phyloP scores from a whole-genome alignment of 768 basidiomycete species.

The Boletus reticulatus region DNA sequence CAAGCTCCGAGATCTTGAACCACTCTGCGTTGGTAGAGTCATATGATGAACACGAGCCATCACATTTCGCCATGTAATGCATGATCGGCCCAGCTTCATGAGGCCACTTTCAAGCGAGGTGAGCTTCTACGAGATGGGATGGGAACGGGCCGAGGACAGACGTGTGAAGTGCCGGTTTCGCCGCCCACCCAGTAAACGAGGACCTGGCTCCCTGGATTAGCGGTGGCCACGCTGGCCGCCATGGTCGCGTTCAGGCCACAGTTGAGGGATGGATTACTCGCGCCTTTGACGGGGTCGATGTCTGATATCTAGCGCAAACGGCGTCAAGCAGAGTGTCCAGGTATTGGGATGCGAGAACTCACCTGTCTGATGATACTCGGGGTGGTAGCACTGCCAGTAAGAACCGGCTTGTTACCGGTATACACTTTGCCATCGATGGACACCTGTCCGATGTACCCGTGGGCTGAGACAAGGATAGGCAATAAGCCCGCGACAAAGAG shows the following conservation, averaged over 20 bases:
- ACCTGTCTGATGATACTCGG: constrained; percentile 45
- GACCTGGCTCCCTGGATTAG: constrained; percentile 56
- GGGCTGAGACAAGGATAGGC: constrained; percentile 26
- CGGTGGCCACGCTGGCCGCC: constrained; percentile 50
- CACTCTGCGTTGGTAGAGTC: constrained; percentile 58
- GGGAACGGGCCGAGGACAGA: constrained; percentile 14
- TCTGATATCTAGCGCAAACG: constrained; percentile 26
- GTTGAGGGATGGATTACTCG: constrained; percentile 51
- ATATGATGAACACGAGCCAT: constrained; percentile 55
- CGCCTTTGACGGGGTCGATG: constrained; percentile 53
- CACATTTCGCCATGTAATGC: constrained; percentile 70
- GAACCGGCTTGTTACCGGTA: constrained; percentile 21
- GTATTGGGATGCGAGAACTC: neutral
- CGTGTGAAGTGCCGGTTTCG: constrained; percentile 36
- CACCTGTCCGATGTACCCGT: constrained; percentile 31
- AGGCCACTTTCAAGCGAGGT: constrained; percentile 37
- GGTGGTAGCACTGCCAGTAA: constrained; percentile 30
- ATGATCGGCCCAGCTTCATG: constrained; percentile 67
- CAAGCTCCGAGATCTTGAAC: constrained; percentile 69
- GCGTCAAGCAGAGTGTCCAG: neutral
- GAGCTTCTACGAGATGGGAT: neutral
- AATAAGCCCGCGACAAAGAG: constrained; percentile 13
- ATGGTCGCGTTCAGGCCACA: constrained; percentile 56
- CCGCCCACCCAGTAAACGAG: constrained; percentile 52
- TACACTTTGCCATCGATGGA: constrained; percentile 29